phyloP scores from a whole-genome alignment of 2,329 filamentous ascomycete species.

The Hortaea sp. region DNA sequence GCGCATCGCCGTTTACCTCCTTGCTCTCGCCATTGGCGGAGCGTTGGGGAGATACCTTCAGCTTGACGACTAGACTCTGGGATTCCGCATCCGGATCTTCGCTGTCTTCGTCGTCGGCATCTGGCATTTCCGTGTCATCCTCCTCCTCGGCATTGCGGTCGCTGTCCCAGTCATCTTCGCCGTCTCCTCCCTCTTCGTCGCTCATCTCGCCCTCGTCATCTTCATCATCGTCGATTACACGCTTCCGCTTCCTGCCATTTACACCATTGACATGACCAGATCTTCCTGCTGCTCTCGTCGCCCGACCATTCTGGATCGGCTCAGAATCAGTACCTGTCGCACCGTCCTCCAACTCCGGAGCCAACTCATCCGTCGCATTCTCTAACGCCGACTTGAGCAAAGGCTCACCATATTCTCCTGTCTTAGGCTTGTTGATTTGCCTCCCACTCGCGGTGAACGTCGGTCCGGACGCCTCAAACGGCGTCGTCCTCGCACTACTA shows the following conservation, averaged over 20 bases:
- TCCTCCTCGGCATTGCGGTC: conserved; percentile 52
- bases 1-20: no score
- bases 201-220: conserved; percentile 54
- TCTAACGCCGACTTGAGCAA: conserved; percentile 40
- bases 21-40: no score
- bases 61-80: conserved; percentile 64
- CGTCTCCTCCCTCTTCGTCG: conserved; percentile 50
- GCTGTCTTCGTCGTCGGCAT: conserved; percentile 40
- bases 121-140: conserved; percentile 43
- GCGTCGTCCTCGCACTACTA: conserved; percentile 49
- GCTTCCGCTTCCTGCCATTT: conserved; percentile 34
- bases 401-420: conserved; percentile 53
- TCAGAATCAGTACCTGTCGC: conserved; percentile 37
- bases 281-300: conserved; percentile 19
- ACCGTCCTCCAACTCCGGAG: conserved; percentile 21
- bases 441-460: conserved; percentile 75
- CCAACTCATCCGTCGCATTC: conserved; percentile 14
- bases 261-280: conserved; percentile 17
- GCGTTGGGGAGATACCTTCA: conserved; percentile 30
- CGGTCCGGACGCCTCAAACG: conserved; percentile 54
- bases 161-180: conserved; percentile 59
- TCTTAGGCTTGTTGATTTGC: conserved; percentile 60
- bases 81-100: conserved; percentile 26
- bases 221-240: conserved; percentile 48
- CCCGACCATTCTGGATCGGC: conserved; percentile 33